Conservation (phyloP, 2,329 filamentous ascomycete species). For the Colletotrichum salicis region DNA sequence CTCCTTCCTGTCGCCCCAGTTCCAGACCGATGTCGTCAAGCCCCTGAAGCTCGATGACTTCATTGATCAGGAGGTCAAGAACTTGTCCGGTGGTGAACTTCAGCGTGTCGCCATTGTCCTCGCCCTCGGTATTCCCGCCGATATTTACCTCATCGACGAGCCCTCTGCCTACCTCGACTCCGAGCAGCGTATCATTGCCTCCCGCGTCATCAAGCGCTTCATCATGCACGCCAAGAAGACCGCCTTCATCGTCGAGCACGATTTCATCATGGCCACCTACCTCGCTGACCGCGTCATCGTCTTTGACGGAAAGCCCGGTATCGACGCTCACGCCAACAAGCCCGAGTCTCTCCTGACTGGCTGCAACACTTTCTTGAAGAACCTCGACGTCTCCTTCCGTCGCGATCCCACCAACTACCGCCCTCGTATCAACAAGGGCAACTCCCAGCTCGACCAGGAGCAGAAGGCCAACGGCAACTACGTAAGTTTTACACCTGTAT, state of each 20-base stretch:
- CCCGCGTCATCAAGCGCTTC: constrained; percentile 98
- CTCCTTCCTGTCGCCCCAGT: constrained; percentile 94
- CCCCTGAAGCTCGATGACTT: constrained; percentile 99
- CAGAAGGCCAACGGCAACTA: constrained; percentile 95
- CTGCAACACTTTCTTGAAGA: constrained; percentile 97
- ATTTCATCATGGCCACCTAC: constrained; percentile 93
- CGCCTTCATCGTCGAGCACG: constrained; percentile 98
- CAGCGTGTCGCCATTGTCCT: constrained; percentile 98
- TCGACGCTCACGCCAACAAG: constrained; percentile 86
- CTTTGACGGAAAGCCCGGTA: constrained; percentile 93
- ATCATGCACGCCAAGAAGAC: constrained; percentile 99
- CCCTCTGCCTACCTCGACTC: constrained; percentile 97
- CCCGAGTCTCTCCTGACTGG: constrained; percentile 94
- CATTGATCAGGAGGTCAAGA: constrained; percentile 99
- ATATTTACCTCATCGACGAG: constrained; percentile 99
- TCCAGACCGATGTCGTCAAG: constrained; percentile 99
- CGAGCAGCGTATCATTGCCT: constrained; percentile 97
- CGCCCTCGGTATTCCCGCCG: constrained; percentile 92
- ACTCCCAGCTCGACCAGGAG: constrained; percentile 96
- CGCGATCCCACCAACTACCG: constrained; percentile 96
- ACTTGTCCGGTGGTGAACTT: constrained; percentile 98
- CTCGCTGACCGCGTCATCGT: constrained; percentile 95
- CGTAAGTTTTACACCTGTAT: constrained; percentile 62
- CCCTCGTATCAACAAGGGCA: constrained; percentile 97
- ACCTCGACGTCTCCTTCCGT: constrained; percentile 97